phyloP scores from a whole-genome alignment of 2,329 filamentous ascomycete genomes.

The Exophiala sp. region DNA sequence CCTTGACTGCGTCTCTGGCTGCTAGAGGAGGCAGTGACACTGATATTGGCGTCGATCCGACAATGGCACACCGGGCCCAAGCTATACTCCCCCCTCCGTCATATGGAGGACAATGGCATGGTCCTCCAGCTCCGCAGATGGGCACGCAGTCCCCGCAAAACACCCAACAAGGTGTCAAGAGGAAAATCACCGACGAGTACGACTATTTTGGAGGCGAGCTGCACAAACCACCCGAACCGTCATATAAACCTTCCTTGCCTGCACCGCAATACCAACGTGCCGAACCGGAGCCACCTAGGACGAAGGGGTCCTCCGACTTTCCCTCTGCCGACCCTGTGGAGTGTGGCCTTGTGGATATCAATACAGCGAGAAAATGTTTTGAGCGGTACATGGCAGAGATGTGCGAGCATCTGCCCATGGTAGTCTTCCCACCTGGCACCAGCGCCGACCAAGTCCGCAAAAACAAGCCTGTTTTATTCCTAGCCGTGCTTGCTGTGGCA shows the following conservation, averaged over 20 bases:
- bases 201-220: conserved; percentile 28
- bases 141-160: conserved; percentile 14
- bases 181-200: conserved; percentile 21
- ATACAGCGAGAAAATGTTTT: conserved; percentile 52
- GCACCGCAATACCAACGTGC: conserved; percentile 5
- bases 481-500: conserved; percentile 52
- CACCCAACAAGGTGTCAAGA: conserved; percentile 24
- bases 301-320: conserved; percentile 13
- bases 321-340: conserved; percentile 45
- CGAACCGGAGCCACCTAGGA: conserved; percentile 13
- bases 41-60: conserved; percentile 23
- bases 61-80: conserved; percentile 16
- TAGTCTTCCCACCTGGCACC: conserved; percentile 52
- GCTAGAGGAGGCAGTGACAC: conserved; percentile 40
- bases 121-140: conserved; percentile 12
- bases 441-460: conserved; percentile 51
- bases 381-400: conserved; percentile 51
- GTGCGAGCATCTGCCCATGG: conserved; percentile 51
- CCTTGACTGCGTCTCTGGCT: conserved; percentile 71
- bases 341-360: conserved; percentile 46
- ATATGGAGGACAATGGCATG: conserved; percentile 25
- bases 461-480: conserved; percentile 55
- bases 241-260: conserved; percentile 14
- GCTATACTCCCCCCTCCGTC: conserved; percentile 9
- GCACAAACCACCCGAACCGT: conserved; percentile 16